Evolutionary conservation across 78 protist species (phyloP), one percentile per base, ranked within the genome.

Genomic region (Isochrysis galbana): DNA sequence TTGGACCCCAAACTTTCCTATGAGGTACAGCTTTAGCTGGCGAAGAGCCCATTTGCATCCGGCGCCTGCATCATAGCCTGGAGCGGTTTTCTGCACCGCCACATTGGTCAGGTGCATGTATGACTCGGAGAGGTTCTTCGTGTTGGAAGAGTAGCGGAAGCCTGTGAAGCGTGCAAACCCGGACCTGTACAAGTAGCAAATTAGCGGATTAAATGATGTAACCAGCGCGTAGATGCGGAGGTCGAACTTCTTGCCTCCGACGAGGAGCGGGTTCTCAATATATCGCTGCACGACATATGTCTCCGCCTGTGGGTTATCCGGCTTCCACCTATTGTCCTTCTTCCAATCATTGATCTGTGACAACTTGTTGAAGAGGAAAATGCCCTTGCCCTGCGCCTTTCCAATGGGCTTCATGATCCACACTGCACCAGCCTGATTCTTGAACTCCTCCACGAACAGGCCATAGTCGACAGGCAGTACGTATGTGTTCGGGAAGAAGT

Each of bases 71-170:
- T 91, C 90, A 32, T 61, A 61, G n/a, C 74, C 74, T 7, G 74
- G 74, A 7, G 61, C 61, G 48, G 93, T 90, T 83, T 97, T 97
- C 89, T 98, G 98, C 29, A 98, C 72, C 26, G 99, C 97, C 26
- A 93, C 97, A 91, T 98, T 98, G 51, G 99, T 97, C 36, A 97
- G 94, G 51, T 97, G 99, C 25, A 97, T 78, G 42, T 55, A 70
- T 17, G 48, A 25, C 78, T 95, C 94, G 39, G 78, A 90, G 44
- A 95, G 2, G n/a, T 89, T n/a, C 74, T 11, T 94, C 72, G 45
- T 25, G 83, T 90, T 90, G 39, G 55, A 48, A 39, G 29, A n/a
- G 87, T 47, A 78, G 44, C 90, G 44, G 70, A 34, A 67, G 61
- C 11, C 3, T 11, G 96, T 89, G 93, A 97, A 97, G 36, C 99